Evolutionary conservation across 2,329 filamentous ascomycete species (phyloP), one percentile per base, ranked within the genome.

Genomic region (Tolypocladium ophioglossoides): DNA sequence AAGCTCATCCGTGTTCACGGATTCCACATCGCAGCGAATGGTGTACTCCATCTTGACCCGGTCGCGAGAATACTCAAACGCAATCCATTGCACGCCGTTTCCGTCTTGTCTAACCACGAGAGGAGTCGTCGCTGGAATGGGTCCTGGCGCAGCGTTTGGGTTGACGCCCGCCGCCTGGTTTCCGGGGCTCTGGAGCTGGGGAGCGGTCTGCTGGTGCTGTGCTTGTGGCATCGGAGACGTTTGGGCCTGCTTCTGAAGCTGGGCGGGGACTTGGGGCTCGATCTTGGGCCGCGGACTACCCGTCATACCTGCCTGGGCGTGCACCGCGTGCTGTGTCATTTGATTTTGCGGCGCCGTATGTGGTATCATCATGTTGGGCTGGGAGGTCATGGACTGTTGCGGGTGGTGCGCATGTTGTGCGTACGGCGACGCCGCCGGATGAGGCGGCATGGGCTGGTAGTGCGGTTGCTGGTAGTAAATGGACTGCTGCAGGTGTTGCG

Each of bases 21-120:
- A 96, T 73, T 97, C 94, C 22, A 97, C 94, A 63, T 97, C 94
- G 69, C 94, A 97, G 52, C 94, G 86, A 64, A 99, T 99, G 1
- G 91, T 96, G 73, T 99, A 99, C 72, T 97, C 91, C 91, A 97
- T 96, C 82, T 99, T 99, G 61, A 97, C 91, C 48, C 92, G 82
- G 67, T 99, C 92, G 57, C 92, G 84, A 12, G 92, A 97, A 69
- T 99, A 99, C 70, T 99, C 94, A 58, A 97, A 99, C 0, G 91
- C 91, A 65, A 97, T 97, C 94, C 94, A 97, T 70, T 97, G 94
- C 8, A 97, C 92, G 10, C 94, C 94, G 61, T 96, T 97, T 66
- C 89, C 87, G 64, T 97, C 94, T 71, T 97, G 92, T 61, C 91
- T 79, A 27, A 97, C 92, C 10, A 97, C 91, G 10, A 96, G 77